A percentile compares a stretch with the other conserved stretches of the same genome.
Evolutionary conservation across 2,329 filamentous ascomycete species (phyloP).

Genomic region (Sarocladium strictum): DNA sequence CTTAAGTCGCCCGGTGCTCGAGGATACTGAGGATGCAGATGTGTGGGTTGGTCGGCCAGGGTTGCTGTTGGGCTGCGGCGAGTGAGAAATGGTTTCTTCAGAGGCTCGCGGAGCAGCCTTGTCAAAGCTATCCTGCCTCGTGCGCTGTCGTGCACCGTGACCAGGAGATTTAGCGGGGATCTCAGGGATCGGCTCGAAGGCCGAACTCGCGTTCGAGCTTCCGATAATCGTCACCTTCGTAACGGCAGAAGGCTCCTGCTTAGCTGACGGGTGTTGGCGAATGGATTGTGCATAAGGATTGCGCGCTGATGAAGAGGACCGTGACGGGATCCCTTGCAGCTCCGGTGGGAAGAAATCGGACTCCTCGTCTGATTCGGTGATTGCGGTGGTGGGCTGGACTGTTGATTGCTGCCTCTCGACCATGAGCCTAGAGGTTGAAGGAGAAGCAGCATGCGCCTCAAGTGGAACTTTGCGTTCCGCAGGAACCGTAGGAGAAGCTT

Average conservation of each 20-base stretch:
- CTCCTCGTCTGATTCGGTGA: conserved; percentile 40
- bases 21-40: conserved; percentile 46
- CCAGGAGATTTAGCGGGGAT: conserved; percentile 25
- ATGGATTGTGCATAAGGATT: background rate
- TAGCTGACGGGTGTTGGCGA: conserved; percentile 14
- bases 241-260: conserved; percentile 16
- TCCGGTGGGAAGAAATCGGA: conserved; percentile 14
- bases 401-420: conserved; percentile 25
- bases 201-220: conserved; percentile 22
- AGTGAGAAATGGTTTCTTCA: conserved; percentile 8
- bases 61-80: conserved; percentile 19
- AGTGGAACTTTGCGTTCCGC: background rate
- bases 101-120: background rate
- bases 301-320: conserved; percentile 7
- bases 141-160: conserved; percentile 17
- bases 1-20: conserved; percentile 44
- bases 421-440: conserved; percentile 22
- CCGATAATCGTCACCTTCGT: conserved; percentile 31
- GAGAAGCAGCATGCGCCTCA: conserved; percentile 11
- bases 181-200: conserved; percentile 23
- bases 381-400: conserved; percentile 25
- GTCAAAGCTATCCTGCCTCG: background rate
- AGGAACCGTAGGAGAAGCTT: conserved; percentile 12
- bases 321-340: conserved; percentile 5
- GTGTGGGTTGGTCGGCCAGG: conserved; percentile 35